Percentiles rank a stretch among this genome's conserved stretches.
phyloP scores from a whole-genome alignment of 495 filamentous ascomycete genomes.

The Aspergillus cavernicola region DNA sequence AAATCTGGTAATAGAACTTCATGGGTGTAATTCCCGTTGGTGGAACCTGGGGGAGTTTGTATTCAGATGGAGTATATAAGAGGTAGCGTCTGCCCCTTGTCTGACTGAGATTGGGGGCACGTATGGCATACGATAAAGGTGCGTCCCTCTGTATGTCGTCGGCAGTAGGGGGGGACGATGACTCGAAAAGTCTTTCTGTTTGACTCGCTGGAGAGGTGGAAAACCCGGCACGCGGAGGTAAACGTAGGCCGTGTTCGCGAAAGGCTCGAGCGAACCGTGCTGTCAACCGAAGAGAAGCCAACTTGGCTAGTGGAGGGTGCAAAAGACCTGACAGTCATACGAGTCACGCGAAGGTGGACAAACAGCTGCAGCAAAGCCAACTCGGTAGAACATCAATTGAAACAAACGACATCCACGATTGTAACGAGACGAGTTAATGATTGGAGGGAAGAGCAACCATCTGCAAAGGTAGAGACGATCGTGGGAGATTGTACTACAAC shows the following conservation, averaged over 20 bases:
- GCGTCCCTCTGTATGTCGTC: too few species aligned
- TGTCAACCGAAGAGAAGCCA: conserved; percentile 39
- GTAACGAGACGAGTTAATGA: not conserved
- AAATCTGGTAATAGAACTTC: conserved; percentile 66
- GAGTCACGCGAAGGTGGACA: not conserved
- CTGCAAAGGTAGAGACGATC: not conserved
- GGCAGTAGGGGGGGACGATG: too few species aligned
- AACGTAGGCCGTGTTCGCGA: conserved; percentile 21
- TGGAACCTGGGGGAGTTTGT: not conserved
- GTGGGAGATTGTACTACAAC: not conserved
- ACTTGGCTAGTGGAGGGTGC: conserved; percentile 27
- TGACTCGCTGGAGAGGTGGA: not conserved
- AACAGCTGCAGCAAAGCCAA: not conserved
- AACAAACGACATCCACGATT: too few species aligned
- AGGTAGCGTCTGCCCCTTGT: conserved; percentile 25
- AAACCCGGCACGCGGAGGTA: conserved; percentile 3
- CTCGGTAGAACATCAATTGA: not conserved
- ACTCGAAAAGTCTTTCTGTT: too few species aligned
- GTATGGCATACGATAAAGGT: conserved; percentile 3
- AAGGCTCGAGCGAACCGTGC: conserved; percentile 30
- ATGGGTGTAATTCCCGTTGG: conserved; percentile 42
- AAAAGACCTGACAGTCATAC: not conserved
- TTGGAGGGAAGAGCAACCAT: not conserved
- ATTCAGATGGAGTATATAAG: conserved; percentile 23
- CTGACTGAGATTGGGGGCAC: conserved; percentile 6